Conservation (phyloP, 345 rosid genomes). For the Cardamine resedifolia region DNA sequence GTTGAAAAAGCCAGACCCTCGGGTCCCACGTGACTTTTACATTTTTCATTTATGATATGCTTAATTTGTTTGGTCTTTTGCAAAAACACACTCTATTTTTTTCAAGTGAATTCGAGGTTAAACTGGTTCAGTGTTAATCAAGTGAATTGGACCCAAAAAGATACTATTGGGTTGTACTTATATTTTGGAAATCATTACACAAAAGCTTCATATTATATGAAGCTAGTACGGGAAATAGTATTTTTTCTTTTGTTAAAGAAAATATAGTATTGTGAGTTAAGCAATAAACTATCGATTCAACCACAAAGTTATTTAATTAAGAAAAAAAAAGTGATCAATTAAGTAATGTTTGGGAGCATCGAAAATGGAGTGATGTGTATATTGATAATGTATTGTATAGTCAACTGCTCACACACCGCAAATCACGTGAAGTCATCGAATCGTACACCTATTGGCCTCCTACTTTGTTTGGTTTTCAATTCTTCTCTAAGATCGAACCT, state of each 20-base stretch:
- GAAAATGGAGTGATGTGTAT: constrained; percentile 34
- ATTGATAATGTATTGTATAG: constrained; percentile 33
- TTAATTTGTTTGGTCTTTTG: not conserved
- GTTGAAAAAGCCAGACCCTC: constrained; percentile 15
- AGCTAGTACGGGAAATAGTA: not conserved
- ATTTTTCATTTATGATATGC: not conserved
- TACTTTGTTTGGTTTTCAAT: constrained; percentile 30
- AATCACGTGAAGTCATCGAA: constrained; percentile 43
- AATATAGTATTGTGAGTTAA: not conserved
- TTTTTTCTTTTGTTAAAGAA: not conserved
- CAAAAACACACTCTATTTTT: not conserved
- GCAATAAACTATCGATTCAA: too few species aligned
- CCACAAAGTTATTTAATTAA: too few species aligned
- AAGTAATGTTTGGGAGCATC: constrained; percentile 30
- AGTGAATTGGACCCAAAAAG: not conserved
- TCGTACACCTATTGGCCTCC: constrained; percentile 37
- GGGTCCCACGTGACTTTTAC: constrained; percentile 30
- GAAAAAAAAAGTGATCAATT: too few species aligned
- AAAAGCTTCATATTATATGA: not conserved
- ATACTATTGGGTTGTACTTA: too few species aligned
- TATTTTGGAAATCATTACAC: not conserved
- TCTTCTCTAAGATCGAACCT: constrained; percentile 35
- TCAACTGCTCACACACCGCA: constrained; percentile 42
- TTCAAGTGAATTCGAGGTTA: not conserved
- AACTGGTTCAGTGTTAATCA: not conserved